Evolutionary conservation across 352 stramenopile genomes (phyloP), one percentile per base, ranked within the genome.

Genomic region (Phytophthora parvispora): DNA sequence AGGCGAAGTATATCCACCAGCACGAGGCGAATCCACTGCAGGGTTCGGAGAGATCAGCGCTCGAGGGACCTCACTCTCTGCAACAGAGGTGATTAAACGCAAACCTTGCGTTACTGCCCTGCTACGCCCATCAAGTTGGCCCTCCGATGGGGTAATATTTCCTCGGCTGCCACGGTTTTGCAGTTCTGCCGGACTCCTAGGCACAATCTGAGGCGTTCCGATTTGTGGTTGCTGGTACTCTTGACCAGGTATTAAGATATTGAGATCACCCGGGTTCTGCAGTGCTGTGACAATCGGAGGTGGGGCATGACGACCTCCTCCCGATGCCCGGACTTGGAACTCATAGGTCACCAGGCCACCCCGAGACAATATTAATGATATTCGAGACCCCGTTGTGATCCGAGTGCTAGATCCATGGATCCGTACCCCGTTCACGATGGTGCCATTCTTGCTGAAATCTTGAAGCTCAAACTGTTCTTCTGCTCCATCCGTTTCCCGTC

Each of bases 401-500:
- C 82, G 83, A 31, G 93, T 80, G 47, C 79, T 94, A 0, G 88
- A 91, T 32, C 89, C 89, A 60, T 97, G 90, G 12, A 97, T 81
- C 5, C 90, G 81, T 9, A 96, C 87, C n/a, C 90, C 90, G 45
- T 97, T 95, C 2, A 97, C 90, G 25, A 97, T 96, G 0, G 88
- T 97, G 2, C 90, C 90, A 47, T 97, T 97, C 64, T 97, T 97
- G 63, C 88, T 96, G 53, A 96, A 96, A 29, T 97, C 90, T 70
- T 96, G 88, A 18, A 97, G 74, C 59, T 97, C 90, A 47, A 80
- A 96, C 36, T 81, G 87, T 22, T 94, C 85, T 52, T 94, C 86
- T 0, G 57, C 31, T 15, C 42, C 57, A 12, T 90, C 79, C n/a
- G 52, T 60, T 45, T 94, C 89, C 27, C 78, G 78, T 0, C 85